Percentiles rank a stretch among this genome's conserved stretches.
Evolutionary conservation across 345 rosid genomes (phyloP).

Genomic region (Citrus hindsii): DNA sequence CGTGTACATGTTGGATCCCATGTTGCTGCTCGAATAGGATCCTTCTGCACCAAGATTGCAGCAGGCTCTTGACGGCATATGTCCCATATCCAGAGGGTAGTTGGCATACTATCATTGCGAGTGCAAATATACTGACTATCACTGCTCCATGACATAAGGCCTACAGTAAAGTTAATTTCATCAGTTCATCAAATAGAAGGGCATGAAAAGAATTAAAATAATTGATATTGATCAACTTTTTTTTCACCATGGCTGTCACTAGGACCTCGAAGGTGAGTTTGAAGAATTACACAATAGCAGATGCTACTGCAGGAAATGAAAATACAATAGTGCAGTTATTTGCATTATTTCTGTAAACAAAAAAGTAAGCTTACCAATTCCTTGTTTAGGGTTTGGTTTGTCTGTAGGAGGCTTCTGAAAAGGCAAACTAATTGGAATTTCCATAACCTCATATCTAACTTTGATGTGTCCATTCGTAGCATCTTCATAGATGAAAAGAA

Average conservation of each 20-base stretch:
- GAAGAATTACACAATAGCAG: background rate
- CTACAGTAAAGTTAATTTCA: slow-evolving; percentile 32
- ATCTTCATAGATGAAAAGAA: slow-evolving; percentile 32
- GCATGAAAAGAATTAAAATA: background rate
- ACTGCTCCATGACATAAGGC: slow-evolving; percentile 91
- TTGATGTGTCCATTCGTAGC: slow-evolving; percentile 66
- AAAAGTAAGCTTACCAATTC: slow-evolving; percentile 63
- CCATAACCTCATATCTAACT: slow-evolving; percentile 80
- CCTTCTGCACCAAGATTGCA: slow-evolving; percentile 88
- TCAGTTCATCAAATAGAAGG: background rate
- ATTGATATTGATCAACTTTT: background rate
- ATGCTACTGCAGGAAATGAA: background rate
- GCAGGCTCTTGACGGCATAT: slow-evolving; percentile 75
- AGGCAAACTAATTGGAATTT: slow-evolving; percentile 70
- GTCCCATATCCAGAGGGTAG: slow-evolving; percentile 95
- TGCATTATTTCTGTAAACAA: slow-evolving; percentile 5
- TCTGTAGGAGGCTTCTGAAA: slow-evolving; percentile 78
- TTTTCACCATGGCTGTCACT: background rate
- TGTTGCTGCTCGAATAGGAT: slow-evolving; percentile 77
- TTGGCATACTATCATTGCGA: slow-evolving; percentile 89
- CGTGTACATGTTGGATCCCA: slow-evolving; percentile 91
- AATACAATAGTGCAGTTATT: background rate
- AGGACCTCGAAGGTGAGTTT: background rate
- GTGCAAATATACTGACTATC: slow-evolving; percentile 85
- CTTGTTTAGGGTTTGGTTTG: slow-evolving; percentile 98